A percentile compares a stretch with the other conserved stretches of the same genome.
Conservation (phyloP, 2,329 filamentous ascomycete genomes). For the Ascochyta pisi region DNA sequence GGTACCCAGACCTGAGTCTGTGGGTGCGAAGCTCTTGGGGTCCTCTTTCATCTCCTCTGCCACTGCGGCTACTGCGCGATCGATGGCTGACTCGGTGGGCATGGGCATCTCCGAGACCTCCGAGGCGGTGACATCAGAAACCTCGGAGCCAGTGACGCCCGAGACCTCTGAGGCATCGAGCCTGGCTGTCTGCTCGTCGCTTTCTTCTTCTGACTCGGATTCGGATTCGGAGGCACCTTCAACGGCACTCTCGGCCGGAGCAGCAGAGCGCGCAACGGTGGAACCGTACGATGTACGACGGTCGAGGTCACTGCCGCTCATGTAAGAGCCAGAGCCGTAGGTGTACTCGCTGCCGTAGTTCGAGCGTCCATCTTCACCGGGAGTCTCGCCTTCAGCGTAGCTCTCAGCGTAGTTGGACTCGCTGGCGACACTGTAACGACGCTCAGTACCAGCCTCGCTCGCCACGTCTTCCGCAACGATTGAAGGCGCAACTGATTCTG, state of each 20-base stretch:
- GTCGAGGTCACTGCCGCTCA: slow-evolving; percentile 55
- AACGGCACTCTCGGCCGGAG: slow-evolving; percentile 38
- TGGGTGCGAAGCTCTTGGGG: slow-evolving; percentile 32
- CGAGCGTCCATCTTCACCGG: slow-evolving; percentile 45
- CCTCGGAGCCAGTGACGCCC: slow-evolving; percentile 23
- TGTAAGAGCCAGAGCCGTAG: slow-evolving; percentile 58
- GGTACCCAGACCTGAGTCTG: slow-evolving; percentile 49
- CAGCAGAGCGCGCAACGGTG: slow-evolving; percentile 41
- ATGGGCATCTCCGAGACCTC: slow-evolving; percentile 30
- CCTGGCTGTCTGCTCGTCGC: slow-evolving; percentile 36
- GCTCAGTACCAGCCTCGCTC: slow-evolving; percentile 51
- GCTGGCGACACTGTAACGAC: slow-evolving; percentile 46
- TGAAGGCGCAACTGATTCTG: slow-evolving; percentile 25
- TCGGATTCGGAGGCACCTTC: slow-evolving; percentile 42
- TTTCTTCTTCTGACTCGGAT: slow-evolving; percentile 37
- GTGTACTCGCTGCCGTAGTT: slow-evolving; percentile 55
- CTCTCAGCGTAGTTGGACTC: slow-evolving; percentile 44
- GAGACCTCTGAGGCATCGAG: slow-evolving; percentile 37
- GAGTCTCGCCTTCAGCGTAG: slow-evolving; percentile 44
- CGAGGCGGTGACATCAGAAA: slow-evolving; percentile 19
- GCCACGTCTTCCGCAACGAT: slow-evolving; percentile 40
- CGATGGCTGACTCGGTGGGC: slow-evolving; percentile 43
- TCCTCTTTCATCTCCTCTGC: slow-evolving; percentile 39
- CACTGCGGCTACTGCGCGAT: slow-evolving; percentile 40
- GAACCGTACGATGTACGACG: slow-evolving; percentile 55